phyloP scores from a whole-genome alignment of 257 asterid genomes.

The Przewalskia tangutica region DNA sequence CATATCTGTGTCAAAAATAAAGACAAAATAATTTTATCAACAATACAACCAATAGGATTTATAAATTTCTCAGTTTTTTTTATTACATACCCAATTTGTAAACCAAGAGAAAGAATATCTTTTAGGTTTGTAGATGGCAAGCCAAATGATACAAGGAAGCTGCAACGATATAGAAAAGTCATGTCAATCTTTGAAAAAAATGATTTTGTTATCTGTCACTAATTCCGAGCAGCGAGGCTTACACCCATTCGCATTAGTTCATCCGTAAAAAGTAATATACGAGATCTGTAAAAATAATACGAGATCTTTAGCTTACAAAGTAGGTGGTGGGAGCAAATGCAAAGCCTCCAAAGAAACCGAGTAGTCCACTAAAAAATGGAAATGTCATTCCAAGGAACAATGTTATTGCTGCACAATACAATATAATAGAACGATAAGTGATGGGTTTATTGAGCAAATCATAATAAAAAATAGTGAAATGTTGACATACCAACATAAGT shows the following conservation, averaged over 20 bases:
- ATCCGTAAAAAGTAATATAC: no score
- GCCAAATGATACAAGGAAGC: constrained; percentile 11
- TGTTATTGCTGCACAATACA: constrained; percentile 20
- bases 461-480: background rate
- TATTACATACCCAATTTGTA: constrained; percentile 27
- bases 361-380: constrained; percentile 19
- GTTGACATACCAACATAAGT: background rate
- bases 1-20: constrained; percentile 19
- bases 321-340: constrained; percentile 11
- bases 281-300: background rate
- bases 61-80: background rate
- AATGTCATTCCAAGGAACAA: constrained; percentile 29
- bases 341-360: background rate
- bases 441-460: background rate
- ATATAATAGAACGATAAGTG: background rate
- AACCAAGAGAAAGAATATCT: constrained; percentile 24
- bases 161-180: constrained; percentile 1
- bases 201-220: background rate
- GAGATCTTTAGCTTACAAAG: constrained; percentile 15
- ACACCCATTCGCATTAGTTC: no score
- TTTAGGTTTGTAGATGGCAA: background rate
- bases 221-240: no score
- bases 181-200: background rate
- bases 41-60: background rate
- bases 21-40: background rate